phyloP scores from a whole-genome alignment of 2,329 filamentous ascomycete species.

The Fusarium drepaniforme region DNA sequence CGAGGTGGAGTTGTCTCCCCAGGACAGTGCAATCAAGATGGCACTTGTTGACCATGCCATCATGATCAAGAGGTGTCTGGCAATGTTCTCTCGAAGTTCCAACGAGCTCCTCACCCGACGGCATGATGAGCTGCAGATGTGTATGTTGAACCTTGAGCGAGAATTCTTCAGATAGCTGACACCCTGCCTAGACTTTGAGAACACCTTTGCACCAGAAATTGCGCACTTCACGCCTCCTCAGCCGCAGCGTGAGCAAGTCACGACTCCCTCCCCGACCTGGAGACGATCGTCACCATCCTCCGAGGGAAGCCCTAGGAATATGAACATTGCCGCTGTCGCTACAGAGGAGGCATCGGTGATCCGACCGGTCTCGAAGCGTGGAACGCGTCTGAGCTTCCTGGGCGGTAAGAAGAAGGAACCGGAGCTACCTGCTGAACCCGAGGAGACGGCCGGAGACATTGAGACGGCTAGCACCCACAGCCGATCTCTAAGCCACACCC shows the following conservation, averaged over 20 bases:
- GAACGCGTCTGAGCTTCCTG: constrained; percentile 68
- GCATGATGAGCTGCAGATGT: constrained; percentile 71
- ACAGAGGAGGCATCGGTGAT: constrained; percentile 64
- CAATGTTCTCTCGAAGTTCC: constrained; percentile 73
- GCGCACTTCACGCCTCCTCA: constrained; percentile 69
- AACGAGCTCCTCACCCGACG: constrained; percentile 68
- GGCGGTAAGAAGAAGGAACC: constrained; percentile 63
- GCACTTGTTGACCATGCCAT: constrained; percentile 91
- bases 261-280: constrained; percentile 59
- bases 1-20: constrained; percentile 64
- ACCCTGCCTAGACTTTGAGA: constrained; percentile 66
- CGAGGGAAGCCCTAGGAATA: constrained; percentile 50
- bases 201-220: constrained; percentile 74
- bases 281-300: constrained; percentile 63
- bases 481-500: constrained; percentile 42
- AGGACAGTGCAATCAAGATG: constrained; percentile 85
- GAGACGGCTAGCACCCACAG: constrained; percentile 50
- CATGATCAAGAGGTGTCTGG: constrained; percentile 85
- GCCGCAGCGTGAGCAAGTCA: constrained; percentile 54
- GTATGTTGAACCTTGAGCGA: constrained; percentile 61
- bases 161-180: constrained; percentile 29
- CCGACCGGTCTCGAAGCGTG: constrained; percentile 64
- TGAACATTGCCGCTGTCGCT: constrained; percentile 50
- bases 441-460: constrained; percentile 45
- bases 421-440: constrained; percentile 46